Base-by-base conservation (phyloP, 2,329 filamentous ascomycete species). In the Microdochium trichocladiopsis region DNA sequence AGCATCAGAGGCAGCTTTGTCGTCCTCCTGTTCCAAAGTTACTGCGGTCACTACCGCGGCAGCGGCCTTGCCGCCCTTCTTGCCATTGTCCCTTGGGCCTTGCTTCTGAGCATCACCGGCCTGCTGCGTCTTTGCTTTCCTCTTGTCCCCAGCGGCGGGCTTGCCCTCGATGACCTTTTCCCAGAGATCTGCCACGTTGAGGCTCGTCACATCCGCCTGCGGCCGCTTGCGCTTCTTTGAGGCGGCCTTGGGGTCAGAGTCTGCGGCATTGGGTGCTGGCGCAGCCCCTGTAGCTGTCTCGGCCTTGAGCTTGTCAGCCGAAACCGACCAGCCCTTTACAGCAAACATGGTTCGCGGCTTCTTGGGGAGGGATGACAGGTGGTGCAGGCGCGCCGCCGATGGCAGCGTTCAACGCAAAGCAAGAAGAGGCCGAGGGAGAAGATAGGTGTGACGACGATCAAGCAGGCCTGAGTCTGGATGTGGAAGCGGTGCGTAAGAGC, bases 321-420 rank as follows among this genome's bases (percentile, higher is more conserved):
- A 83, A 33, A 96, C 78, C 37, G 90, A 90, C 92, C 93, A 96
- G 60, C 94, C 94, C 63, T 89, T 88, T 25, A 97, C 92, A 10
- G 91, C 86, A 69, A 97, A 97, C 93, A 97, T 93, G n/a, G 41
- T 55, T 53, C 49, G 21, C 50, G 22, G 41, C 41, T 22, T 16
- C 41, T 8, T 45, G 41, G n/a, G n/a, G n/a, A n/a, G n/a, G n/a
- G n/a, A n/a, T 45, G n/a, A 18, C 12, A 18, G 22, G 41, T 45
- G 18, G 41, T 23, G 41, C n/a, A 22, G n/a, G 18, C 6, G 18
- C 41, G 6, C n/a, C 18, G 41, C 3, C 12, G 41, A n/a, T n/a
- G n/a, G n/a, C n/a, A n/a, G n/a, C n/a, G n/a, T n/a, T n/a, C n/a
- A n/a, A n/a, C n/a, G n/a, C n/a, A n/a, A n/a, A n/a, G n/a, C n/a